Evolutionary conservation across 805 yeast genomes (phyloP), one percentile per base, ranked within the genome.

Genomic region (Teunomyces lycoperdinae): DNA sequence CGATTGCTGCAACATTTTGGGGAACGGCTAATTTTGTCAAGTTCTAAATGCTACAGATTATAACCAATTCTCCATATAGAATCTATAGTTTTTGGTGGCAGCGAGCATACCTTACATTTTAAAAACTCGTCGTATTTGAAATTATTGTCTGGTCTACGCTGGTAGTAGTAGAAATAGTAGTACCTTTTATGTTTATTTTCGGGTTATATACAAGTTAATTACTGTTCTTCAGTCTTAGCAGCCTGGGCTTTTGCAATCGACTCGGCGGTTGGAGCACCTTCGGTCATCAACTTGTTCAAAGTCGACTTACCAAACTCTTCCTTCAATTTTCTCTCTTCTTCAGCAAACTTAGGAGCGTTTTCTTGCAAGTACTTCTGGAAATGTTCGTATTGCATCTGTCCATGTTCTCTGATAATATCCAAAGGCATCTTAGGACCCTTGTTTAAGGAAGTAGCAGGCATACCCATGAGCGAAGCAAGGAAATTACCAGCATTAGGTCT

Each of bases 341-440:
- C 89, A 58, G 90, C 77, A 60, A 88, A 75, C 68, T 86, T 83
- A 45, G 73, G 78, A 47, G 80, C 81, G 63, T 80, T 78, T 60
- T 79, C 84, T 52, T 75, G 68, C 58, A 80, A 70, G 59, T 77
- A 80, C 56, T 68, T 78, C 71, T 84, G 83, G 82, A 89, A 87
- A 57, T 83, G 82, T 58, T 85, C 83, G 67, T 89, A 92, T 66
- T 88, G 89, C 72, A 83, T 81, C 69, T 89, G 96, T 58, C 96
- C 97, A 64, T 88, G 92, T 64, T 89, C 95, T 65, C 97, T 86
- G 56, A 91, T 83, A 47, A 82, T 65, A 69, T 92, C 99, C 64
- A 90, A 78, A 28, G 96, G 96, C 85, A 85, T 81, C 70, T 83
- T 81, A 51, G 84, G 84, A 56, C 62, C 78, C 62, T 63, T 71